These are phyloP conservation scores for Kazachstania psychrophila DNA, from an alignment of 805 yeast species.

Conservation along the genomic window DNA sequence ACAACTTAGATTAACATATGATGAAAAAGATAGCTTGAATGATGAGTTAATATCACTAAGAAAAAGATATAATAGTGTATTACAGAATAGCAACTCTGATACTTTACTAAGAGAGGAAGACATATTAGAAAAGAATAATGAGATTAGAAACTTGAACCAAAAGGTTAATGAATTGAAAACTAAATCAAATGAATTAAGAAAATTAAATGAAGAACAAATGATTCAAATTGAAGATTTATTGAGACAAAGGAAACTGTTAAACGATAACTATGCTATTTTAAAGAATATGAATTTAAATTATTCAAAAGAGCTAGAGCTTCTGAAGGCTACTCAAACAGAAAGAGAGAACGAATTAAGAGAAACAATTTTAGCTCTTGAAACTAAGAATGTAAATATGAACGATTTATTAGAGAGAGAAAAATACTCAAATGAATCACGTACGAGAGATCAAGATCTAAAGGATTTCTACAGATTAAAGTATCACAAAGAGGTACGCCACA, in stretches of 20 bases:
- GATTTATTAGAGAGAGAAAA: constrained; percentile 1
- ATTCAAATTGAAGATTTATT: constrained; percentile 3
- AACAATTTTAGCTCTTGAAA: constrained; percentile 1
- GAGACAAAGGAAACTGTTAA: constrained; percentile 1
- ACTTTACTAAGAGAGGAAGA: neutral
- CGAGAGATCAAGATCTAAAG: constrained; percentile 13
- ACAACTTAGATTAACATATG: neutral
- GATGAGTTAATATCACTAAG: neutral
- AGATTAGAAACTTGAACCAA: constrained; percentile 1
- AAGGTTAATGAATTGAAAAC: neutral
- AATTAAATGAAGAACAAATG: constrained; percentile 3
- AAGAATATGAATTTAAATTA: neutral
- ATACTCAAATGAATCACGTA: constrained; percentile 4
- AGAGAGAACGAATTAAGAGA: constrained; percentile 3
- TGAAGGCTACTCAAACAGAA: neutral
- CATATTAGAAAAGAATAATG: neutral
- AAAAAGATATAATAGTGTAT: neutral
- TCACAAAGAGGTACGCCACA: constrained; percentile 25
- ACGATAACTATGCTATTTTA: constrained; percentile 3
- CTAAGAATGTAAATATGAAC: neutral
- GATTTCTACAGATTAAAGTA: constrained; percentile 27
- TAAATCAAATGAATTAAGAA: constrained; percentile 1
- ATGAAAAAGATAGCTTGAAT: neutral
- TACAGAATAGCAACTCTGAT: neutral
- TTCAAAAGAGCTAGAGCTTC: neutral